A percentile compares a stretch with the other conserved stretches of the same genome.
Evolutionary conservation across 768 basidiomycete species (phyloP).

Genomic region (Porphyrellus cyaneotinctus): DNA sequence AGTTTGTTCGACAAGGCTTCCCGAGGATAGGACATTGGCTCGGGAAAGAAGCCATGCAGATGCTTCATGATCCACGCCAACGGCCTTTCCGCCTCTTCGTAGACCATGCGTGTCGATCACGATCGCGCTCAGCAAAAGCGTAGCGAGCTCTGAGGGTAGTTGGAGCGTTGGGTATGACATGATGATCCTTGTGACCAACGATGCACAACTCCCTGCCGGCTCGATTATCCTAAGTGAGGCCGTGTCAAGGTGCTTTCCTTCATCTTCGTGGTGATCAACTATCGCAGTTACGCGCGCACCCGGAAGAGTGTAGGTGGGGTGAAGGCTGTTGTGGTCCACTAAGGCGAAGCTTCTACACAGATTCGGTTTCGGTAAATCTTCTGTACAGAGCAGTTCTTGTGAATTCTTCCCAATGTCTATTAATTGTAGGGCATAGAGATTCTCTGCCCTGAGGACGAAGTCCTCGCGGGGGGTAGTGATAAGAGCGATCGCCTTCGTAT

Average conservation of each 20-base stretch:
- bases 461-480: slow-evolving; percentile 65
- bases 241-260: slow-evolving; percentile 55
- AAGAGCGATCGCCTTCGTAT: slow-evolving; percentile 63
- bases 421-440: slow-evolving; percentile 66
- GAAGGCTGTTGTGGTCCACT: slow-evolving; percentile 87
- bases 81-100: slow-evolving; percentile 73
- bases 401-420: slow-evolving; percentile 50
- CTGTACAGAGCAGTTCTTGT: slow-evolving; percentile 59
- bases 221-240: slow-evolving; percentile 65
- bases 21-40: slow-evolving; percentile 40
- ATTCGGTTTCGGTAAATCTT: slow-evolving; percentile 52
- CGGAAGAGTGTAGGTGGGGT: slow-evolving; percentile 37
- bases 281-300: slow-evolving; percentile 62
- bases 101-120: slow-evolving; percentile 86
- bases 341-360: slow-evolving; percentile 61
- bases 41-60: slow-evolving; percentile 60
- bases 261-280: slow-evolving; percentile 92
- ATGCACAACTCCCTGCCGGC: slow-evolving; percentile 75
- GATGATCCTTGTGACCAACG: slow-evolving; percentile 48
- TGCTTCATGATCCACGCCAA: slow-evolving; percentile 57
- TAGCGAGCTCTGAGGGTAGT: slow-evolving; percentile 60
- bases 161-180: slow-evolving; percentile 21
- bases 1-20: neutral
- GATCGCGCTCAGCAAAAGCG: slow-evolving; percentile 75
- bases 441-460: slow-evolving; percentile 81